Conservation (phyloP, 202 grass and related monocot species). For the Bolboschoenoplectus hybrid region DNA sequence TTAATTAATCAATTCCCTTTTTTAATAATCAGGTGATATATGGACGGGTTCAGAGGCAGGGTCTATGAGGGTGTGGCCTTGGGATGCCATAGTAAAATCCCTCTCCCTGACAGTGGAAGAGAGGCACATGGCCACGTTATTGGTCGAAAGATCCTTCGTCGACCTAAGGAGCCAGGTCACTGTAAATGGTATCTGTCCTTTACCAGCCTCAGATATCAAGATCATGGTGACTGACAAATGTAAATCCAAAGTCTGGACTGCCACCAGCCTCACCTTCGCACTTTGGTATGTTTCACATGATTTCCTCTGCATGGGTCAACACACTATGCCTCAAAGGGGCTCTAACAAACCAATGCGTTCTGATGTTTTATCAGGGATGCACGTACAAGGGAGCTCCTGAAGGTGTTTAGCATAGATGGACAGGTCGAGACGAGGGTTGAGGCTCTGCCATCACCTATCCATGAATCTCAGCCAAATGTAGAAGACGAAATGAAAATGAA, state of each 20-base stretch:
- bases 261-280: slow-evolving; percentile 77
- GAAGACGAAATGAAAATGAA: slow-evolving; percentile 93
- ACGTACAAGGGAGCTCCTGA: slow-evolving; percentile 85
- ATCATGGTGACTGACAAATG: slow-evolving; percentile 77
- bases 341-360: slow-evolving; percentile 7
- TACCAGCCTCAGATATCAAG: slow-evolving; percentile 80
- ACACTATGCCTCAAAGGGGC: neutral
- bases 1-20: slow-evolving; percentile 26
- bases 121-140: slow-evolving; percentile 79
- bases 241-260: slow-evolving; percentile 78
- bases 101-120: slow-evolving; percentile 75
- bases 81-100: slow-evolving; percentile 84
- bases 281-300: slow-evolving; percentile 66
- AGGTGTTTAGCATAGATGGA: slow-evolving; percentile 91
- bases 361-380: slow-evolving; percentile 72
- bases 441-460: slow-evolving; percentile 48
- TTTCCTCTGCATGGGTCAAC: slow-evolving; percentile 4
- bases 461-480: slow-evolving; percentile 35
- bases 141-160: slow-evolving; percentile 88
- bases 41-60: slow-evolving; percentile 93
- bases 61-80: slow-evolving; percentile 87
- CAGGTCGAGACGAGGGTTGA: slow-evolving; percentile 76
- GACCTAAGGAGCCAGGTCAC: slow-evolving; percentile 86
- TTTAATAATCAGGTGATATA: slow-evolving; percentile 70
- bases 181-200: slow-evolving; percentile 71